Percentiles rank a stretch among this genome's conserved stretches.
These are phyloP conservation scores for Blastobotrys parvus DNA, from an alignment of 805 yeast species.

Conservation along the genomic window DNA sequence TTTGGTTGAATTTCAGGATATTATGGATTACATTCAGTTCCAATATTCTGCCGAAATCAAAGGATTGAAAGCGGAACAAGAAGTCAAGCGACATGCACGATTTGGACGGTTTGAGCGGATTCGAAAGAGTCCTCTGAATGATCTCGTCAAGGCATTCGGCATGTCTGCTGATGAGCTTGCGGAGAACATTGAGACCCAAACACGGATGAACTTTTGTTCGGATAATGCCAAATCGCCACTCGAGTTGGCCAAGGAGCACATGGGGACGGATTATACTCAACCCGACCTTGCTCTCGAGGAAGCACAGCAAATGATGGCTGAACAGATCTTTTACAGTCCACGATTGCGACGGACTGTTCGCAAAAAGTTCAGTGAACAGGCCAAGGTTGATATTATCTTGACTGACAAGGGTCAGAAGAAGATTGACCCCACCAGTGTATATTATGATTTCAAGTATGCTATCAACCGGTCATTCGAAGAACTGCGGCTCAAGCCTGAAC, in stretches of 20 bases:
- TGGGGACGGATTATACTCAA: slow-evolving; percentile 18
- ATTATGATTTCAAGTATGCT: slow-evolving; percentile 87
- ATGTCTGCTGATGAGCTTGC: slow-evolving; percentile 74
- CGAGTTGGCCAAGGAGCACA: slow-evolving; percentile 32
- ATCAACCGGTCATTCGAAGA: slow-evolving; percentile 71
- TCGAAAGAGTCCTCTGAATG: slow-evolving; percentile 52
- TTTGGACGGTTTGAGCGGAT: slow-evolving; percentile 37
- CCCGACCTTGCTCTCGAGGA: slow-evolving; percentile 55
- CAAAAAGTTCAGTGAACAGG: slow-evolving; percentile 52
- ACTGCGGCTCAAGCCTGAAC: slow-evolving; percentile 65
- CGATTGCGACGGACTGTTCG: slow-evolving; percentile 58
- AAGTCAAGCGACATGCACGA: slow-evolving; percentile 34
- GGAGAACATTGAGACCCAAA: slow-evolving; percentile 63
- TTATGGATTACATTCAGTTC: slow-evolving; percentile 75
- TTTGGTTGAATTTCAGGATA: slow-evolving; percentile 78
- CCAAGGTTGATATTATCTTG: slow-evolving; percentile 61
- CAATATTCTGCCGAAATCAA: slow-evolving; percentile 52
- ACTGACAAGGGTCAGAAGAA: slow-evolving; percentile 77
- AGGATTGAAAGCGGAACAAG: slow-evolving; percentile 34
- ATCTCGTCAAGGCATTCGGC: slow-evolving; percentile 63
- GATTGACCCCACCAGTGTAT: slow-evolving; percentile 73
- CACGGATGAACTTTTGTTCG: slow-evolving; percentile 61
- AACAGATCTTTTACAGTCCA: slow-evolving; percentile 74
- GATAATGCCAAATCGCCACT: slow-evolving; percentile 57
- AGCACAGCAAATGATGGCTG: slow-evolving; percentile 65